These are phyloP conservation scores for Penicillium frequentans DNA, from an alignment of 2,329 filamentous ascomycete species.

Conservation along the genomic window DNA sequence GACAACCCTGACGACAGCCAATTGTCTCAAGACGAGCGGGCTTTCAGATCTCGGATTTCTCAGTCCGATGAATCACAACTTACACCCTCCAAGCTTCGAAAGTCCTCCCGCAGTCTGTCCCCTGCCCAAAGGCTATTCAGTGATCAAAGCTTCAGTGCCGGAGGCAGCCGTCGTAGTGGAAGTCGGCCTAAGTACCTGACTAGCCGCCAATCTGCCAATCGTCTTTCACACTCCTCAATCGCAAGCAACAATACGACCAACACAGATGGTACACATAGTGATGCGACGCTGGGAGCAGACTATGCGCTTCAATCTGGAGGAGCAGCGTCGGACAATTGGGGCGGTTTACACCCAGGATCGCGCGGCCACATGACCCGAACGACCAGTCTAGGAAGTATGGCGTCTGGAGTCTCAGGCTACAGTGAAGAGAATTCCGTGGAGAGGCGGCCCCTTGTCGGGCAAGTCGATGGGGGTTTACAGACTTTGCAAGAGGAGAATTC, in stretches of 20 bases:
- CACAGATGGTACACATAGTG: conserved; percentile 65
- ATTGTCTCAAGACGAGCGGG: conserved; percentile 21
- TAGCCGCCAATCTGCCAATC: conserved; percentile 57
- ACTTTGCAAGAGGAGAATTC: conserved; percentile 59
- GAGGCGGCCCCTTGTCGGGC: conserved; percentile 42
- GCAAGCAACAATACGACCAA: conserved; percentile 55
- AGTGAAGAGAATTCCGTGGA: conserved; percentile 50
- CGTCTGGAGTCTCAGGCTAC: conserved; percentile 66
- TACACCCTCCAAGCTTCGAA: conserved; percentile 27
- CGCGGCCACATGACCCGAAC: conserved; percentile 64
- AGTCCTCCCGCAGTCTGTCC: conserved; percentile 28
- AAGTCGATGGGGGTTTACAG: conserved; percentile 51
- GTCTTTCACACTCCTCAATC: conserved; percentile 59
- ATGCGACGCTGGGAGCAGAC: conserved; percentile 73
- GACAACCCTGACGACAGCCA: conserved; percentile 20
- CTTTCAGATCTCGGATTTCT: conserved; percentile 21
- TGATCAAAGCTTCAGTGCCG: conserved; percentile 27
- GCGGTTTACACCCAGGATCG: conserved; percentile 20
- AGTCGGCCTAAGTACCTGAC: conserved; percentile 58
- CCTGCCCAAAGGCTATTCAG: conserved; percentile 27
- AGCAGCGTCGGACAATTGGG: conserved; percentile 56
- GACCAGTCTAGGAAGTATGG: conserved; percentile 86
- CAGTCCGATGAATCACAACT: conserved; percentile 26
- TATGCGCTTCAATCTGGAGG: conserved; percentile 82
- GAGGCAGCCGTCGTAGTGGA: conserved; percentile 29